Conservation (phyloP, 371 early-diverging fungal genomes). For the Mortierella sp. region DNA sequence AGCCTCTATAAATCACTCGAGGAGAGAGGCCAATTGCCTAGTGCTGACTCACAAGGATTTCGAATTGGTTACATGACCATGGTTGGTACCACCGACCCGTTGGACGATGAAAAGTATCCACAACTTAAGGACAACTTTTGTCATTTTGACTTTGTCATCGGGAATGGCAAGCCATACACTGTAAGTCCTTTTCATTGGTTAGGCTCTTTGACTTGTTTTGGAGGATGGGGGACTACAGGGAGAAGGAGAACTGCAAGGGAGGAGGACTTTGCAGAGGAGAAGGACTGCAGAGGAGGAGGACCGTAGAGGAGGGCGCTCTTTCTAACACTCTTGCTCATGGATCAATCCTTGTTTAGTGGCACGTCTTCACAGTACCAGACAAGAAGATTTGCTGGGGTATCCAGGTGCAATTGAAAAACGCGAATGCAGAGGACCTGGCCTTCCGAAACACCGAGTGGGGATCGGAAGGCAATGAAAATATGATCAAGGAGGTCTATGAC, state of each 20-base stretch:
- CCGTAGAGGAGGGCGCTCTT: no score
- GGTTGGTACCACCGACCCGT: slow-evolving; percentile 10
- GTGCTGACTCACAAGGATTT: slow-evolving; percentile 1
- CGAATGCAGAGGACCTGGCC: neutral
- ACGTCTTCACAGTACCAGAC: slow-evolving; percentile 3
- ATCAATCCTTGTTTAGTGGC: neutral
- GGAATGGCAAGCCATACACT: slow-evolving; percentile 2
- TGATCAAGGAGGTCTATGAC: slow-evolving; percentile 30
- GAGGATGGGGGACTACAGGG: no score
- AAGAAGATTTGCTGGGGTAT: slow-evolving; percentile 9
- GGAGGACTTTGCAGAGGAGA: no score
- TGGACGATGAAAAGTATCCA: slow-evolving; percentile 19
- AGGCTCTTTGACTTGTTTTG: neutral
- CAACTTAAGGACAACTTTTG: slow-evolving; percentile 15
- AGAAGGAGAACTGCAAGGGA: no score
- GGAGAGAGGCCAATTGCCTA: slow-evolving; percentile 12
- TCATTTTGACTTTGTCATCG: slow-evolving; percentile 11
- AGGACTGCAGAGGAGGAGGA: no score
- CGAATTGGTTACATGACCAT: slow-evolving; percentile 3
- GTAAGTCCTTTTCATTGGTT: neutral
- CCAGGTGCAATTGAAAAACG: neutral
- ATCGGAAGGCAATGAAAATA: slow-evolving; percentile 22
- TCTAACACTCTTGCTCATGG: no score
- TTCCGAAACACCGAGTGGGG: slow-evolving; percentile 35
- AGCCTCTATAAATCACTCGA: neutral